phyloP scores from a whole-genome alignment of 345 rosid genomes.

The Mallotus nudiflorus region DNA sequence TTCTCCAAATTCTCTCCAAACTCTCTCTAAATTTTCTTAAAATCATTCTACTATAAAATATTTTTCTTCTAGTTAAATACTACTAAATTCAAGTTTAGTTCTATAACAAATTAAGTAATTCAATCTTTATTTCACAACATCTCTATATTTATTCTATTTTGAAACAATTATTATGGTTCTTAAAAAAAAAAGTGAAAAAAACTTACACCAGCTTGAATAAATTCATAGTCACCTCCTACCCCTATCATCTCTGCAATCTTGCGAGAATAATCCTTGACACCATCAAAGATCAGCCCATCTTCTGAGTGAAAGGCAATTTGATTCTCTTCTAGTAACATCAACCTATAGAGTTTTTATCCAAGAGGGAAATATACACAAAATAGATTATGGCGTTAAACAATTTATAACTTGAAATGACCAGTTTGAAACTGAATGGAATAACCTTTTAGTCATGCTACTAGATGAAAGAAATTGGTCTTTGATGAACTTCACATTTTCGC shows the following conservation, averaged over 20 bases:
- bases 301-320: conserved; percentile 95
- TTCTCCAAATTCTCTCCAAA: too few species aligned
- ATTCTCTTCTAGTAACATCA: conserved; percentile 98
- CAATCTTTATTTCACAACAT: too few species aligned
- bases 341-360: conserved; percentile 36
- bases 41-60: too few species aligned
- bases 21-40: too few species aligned
- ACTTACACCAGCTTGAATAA: conserved; percentile 92
- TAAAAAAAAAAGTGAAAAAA: conserved; percentile 21
- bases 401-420: conserved; percentile 1
- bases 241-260: conserved; percentile 98
- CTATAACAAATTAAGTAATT: too few species aligned
- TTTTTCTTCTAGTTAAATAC: too few species aligned
- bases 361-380: background rate
- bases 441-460: conserved; percentile 97
- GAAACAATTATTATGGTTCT: conserved; percentile 1
- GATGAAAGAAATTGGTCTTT: conserved; percentile 98
- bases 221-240: conserved; percentile 84
- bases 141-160: background rate
- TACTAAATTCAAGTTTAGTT: too few species aligned
- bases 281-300: conserved; percentile 80
- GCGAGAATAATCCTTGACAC: conserved; percentile 93
- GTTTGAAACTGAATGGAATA: background rate
- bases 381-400: background rate
- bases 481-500: conserved; percentile 86